Evolutionary conservation across 805 yeast species (phyloP).

Genomic region (Candida ulmi): DNA sequence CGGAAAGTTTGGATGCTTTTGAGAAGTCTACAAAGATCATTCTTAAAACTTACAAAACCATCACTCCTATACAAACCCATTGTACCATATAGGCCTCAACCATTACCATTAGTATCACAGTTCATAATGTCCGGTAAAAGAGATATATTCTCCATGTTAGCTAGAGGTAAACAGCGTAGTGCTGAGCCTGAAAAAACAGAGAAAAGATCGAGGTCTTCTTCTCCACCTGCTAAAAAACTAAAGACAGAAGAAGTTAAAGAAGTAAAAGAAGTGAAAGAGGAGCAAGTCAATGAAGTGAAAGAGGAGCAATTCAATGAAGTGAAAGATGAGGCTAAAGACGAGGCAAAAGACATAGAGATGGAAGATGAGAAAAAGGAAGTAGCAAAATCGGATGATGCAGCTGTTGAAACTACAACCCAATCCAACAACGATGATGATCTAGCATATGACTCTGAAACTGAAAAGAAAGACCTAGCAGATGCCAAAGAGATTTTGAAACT

Average conservation of each 20-base stretch:
- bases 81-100: conserved; percentile 1
- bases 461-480: conserved; percentile 17
- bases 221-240: not conserved
- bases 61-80: not conserved
- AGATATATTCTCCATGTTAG: conserved; percentile 22
- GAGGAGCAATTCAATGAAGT: too few relatives aligned
- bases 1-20: not conserved
- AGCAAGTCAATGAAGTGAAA: conserved; percentile 1
- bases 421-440: conserved; percentile 12
- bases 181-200: not conserved
- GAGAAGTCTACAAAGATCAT: not conserved
- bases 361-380: not conserved
- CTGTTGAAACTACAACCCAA: not conserved
- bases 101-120: not conserved
- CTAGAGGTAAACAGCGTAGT: conserved; percentile 3
- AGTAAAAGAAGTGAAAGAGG: conserved; percentile 1
- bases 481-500: conserved; percentile 17
- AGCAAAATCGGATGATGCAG: not conserved
- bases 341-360: too few relatives aligned
- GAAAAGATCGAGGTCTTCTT: not conserved
- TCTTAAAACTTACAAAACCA: too few relatives aligned
- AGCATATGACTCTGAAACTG: conserved; percentile 20
- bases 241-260: not conserved
- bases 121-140: conserved; percentile 16
- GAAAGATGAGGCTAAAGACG: not conserved